phyloP scores from a whole-genome alignment of 2,329 filamentous ascomycete species.

The Colletotrichum incanum region DNA sequence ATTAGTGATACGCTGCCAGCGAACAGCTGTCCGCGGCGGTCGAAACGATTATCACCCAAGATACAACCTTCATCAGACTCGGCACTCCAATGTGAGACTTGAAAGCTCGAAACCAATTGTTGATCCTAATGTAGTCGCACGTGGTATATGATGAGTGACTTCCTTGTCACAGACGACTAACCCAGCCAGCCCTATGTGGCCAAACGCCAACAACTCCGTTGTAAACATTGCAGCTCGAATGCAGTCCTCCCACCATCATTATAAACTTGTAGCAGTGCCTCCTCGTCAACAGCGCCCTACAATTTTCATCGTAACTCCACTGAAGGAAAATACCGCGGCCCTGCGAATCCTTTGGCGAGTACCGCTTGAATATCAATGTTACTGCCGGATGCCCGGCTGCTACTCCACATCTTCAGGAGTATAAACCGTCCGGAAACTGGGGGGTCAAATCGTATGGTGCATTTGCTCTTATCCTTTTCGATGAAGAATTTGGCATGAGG shows the following conservation, averaged over 20 bases:
- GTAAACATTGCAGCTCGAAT: background rate
- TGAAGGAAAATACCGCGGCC: constrained; percentile 86
- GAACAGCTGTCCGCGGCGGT: background rate
- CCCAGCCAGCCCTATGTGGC: background rate
- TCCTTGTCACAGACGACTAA: constrained; percentile 11
- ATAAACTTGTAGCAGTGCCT: constrained; percentile 5
- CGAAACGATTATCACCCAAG: background rate
- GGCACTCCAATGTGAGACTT: background rate
- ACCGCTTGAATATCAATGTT: constrained; percentile 95
- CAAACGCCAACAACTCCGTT: constrained; percentile 24
- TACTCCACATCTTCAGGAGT: constrained; percentile 91
- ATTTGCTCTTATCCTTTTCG: constrained; percentile 84
- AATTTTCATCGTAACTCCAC: constrained; percentile 69
- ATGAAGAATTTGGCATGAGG: constrained; percentile 90
- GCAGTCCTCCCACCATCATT: constrained; percentile 4
- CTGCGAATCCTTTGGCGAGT: constrained; percentile 86
- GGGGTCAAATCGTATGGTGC: constrained; percentile 88
- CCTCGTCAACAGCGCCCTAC: background rate
- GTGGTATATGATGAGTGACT: constrained; percentile 37
- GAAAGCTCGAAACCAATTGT: background rate
- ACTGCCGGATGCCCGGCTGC: constrained; percentile 72
- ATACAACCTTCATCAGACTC: background rate
- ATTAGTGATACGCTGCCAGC: background rate
- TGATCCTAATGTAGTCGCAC: constrained; percentile 11
- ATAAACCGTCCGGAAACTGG: constrained; percentile 87